Percentiles rank a stretch among this genome's conserved stretches.
phyloP scores from a whole-genome alignment of 345 rosid species.

The Salix koriyanagi region DNA sequence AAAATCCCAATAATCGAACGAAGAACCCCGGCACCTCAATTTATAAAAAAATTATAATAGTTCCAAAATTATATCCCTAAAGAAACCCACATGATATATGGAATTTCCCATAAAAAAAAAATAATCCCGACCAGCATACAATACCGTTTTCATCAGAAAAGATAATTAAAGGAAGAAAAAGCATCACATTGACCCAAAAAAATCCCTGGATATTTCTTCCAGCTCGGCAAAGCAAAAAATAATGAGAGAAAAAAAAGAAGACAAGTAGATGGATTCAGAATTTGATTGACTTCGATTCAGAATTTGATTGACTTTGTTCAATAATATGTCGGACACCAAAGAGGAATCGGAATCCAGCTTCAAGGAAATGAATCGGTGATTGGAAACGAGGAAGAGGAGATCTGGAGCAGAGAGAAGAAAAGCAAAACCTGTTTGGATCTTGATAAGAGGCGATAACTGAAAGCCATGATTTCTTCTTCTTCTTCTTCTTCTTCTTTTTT shows the following conservation, averaged over 20 bases:
- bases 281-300: not conserved
- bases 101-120: not conserved
- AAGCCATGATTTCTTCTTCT: not conserved
- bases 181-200: not conserved
- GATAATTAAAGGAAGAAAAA: too few relatives aligned
- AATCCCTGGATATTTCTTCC: not conserved
- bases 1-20: not conserved
- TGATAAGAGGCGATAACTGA: not conserved
- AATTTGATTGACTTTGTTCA: too few relatives aligned
- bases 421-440: not conserved
- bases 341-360: not conserved
- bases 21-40: not conserved
- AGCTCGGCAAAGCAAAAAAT: not conserved
- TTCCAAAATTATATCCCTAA: not conserved
- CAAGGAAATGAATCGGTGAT: not conserved
- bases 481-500: too few relatives aligned
- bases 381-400: not conserved
- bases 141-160: not conserved
- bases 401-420: not conserved
- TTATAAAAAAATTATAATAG: not conserved
- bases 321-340: too few relatives aligned
- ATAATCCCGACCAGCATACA: not conserved
- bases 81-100: not conserved
- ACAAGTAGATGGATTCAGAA: not conserved
- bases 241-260: not conserved